A percentile compares a stretch with the other conserved stretches of the same genome.
Evolutionary conservation across 108 stramenopile species (phyloP).

Genomic region (Parmales sp.): DNA sequence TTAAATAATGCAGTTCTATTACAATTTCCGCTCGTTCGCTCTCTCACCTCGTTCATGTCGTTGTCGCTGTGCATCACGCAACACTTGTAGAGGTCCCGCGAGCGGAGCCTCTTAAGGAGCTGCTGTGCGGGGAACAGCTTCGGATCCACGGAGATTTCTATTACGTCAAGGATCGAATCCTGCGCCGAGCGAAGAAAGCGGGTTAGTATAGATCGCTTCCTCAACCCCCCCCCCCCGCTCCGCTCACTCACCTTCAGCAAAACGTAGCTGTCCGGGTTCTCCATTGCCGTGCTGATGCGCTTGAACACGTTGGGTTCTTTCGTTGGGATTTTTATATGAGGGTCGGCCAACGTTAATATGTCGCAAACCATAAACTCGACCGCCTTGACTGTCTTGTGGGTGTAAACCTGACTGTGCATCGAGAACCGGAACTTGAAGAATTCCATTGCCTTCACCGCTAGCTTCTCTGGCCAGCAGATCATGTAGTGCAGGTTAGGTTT

Average conservation of each 20-base stretch:
- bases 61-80: background rate
- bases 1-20: constrained; percentile 18
- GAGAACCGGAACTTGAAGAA: constrained; percentile 63
- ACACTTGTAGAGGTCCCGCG: constrained; percentile 53
- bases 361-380: constrained; percentile 62
- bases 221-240: too few species aligned
- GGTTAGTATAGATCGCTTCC: too few species aligned
- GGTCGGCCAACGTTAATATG: constrained; percentile 61
- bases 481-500: constrained; percentile 7
- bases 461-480: constrained; percentile 75
- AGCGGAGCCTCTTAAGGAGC: constrained; percentile 36
- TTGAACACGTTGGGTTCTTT: constrained; percentile 15
- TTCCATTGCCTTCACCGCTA: constrained; percentile 36
- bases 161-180: constrained; percentile 53
- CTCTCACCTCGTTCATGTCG: background rate
- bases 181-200: too few species aligned
- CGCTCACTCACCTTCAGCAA: constrained; percentile 23
- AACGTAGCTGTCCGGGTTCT: constrained; percentile 32
- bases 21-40: constrained; percentile 24
- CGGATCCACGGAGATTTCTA: constrained; percentile 28
- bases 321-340: constrained; percentile 35
- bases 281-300: constrained; percentile 55
- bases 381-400: constrained; percentile 63
- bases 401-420: constrained; percentile 66
- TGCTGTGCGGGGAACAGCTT: constrained; percentile 41